Conservation (phyloP, 257 asterid species). For the Craterostigma plantagineum region DNA sequence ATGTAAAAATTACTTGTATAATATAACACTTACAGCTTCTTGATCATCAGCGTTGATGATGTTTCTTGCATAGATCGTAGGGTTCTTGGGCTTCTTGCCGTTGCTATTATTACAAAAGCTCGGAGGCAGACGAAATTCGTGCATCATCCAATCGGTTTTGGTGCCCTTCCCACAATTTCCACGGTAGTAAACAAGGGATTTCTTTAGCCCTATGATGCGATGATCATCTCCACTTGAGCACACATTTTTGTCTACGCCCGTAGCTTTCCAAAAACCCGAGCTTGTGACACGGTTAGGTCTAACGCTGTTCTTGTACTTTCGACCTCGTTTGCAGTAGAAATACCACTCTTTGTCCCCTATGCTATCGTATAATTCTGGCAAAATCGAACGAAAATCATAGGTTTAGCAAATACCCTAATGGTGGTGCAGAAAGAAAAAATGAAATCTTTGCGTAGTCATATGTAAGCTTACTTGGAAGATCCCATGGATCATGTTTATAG, state of each 20-base stretch:
- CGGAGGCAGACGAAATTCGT: conserved; percentile 5
- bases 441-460: no score
- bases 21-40: no score
- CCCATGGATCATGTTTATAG: conserved; percentile 10
- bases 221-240: not conserved
- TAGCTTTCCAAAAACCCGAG: conserved; percentile 9
- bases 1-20: no score
- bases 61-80: no score
- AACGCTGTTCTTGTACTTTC: conserved; percentile 10
- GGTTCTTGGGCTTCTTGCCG: no score
- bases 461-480: conserved; percentile 8
- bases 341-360: conserved; percentile 10
- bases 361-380: not conserved
- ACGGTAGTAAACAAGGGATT: conserved; percentile 7
- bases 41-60: no score
- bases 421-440: no score
- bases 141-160: conserved; percentile 11
- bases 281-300: conserved; percentile 11
- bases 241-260: no score
- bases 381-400: no score
- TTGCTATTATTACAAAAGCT: no score
- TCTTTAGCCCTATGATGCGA: conserved; percentile 7
- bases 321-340: conserved; percentile 10
- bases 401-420: no score
- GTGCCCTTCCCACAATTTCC: conserved; percentile 6